These are phyloP conservation scores for Rhodotorula sp. DNA, from an alignment of 1,284 basidiomycete species.

Conservation along the genomic window DNA sequence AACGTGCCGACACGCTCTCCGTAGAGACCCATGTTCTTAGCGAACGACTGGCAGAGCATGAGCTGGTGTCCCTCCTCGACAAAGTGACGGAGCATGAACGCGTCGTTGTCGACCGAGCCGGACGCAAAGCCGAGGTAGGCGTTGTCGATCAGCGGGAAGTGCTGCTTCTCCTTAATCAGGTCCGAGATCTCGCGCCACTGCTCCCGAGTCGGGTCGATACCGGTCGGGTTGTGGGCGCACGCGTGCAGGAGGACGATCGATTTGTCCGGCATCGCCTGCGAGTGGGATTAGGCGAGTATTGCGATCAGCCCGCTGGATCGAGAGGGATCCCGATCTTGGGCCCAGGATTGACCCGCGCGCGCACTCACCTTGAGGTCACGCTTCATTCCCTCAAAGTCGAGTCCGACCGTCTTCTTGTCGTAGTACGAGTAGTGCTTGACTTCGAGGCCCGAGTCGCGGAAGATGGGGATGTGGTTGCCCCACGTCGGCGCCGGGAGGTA, in stretches of 20 bases:
- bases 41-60: conserved; percentile 65
- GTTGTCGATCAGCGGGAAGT: conserved; percentile 95
- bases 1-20: conserved; percentile 85
- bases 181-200: conserved; percentile 84
- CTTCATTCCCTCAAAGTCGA: conserved; percentile 79
- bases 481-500: conserved; percentile 94
- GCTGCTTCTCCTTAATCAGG: conserved; percentile 71
- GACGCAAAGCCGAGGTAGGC: conserved; percentile 91
- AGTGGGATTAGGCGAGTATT: not conserved
- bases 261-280: conserved; percentile 52
- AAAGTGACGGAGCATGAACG: conserved; percentile 91
- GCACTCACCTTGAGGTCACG: conserved; percentile 57
- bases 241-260: conserved; percentile 57
- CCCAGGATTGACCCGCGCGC: not conserved
- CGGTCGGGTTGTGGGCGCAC: conserved; percentile 56
- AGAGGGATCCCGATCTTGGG: not conserved
- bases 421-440: conserved; percentile 92
- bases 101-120: conserved; percentile 74
- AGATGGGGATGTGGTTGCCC: conserved; percentile 85
- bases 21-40: conserved; percentile 83
- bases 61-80: conserved; percentile 69
- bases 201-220: conserved; percentile 66
- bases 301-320: not conserved
- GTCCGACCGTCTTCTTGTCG: conserved; percentile 81
- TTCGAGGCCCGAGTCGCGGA: conserved; percentile 84